Evolutionary conservation across 805 yeast genomes (phyloP).

Genomic region (Kazachstania africana): DNA sequence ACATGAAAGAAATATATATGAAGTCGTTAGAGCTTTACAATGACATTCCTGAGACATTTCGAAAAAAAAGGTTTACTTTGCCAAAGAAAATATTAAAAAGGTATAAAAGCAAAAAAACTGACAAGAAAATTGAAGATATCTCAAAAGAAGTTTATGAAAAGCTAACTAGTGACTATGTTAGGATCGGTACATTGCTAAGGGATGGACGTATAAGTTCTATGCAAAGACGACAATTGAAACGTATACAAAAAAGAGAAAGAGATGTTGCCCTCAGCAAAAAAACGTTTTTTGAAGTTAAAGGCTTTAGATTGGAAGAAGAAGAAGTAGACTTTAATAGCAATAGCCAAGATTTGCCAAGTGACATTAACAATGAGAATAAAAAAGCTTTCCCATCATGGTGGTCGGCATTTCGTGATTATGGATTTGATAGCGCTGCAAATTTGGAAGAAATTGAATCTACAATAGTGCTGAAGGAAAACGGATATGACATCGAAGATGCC

Average conservation of each 20-base stretch:
- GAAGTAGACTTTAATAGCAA: neutral
- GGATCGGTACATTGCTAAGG: slow-evolving; percentile 9
- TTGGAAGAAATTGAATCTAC: no score
- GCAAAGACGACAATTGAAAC: slow-evolving; percentile 8
- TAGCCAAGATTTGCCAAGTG: neutral
- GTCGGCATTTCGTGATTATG: neutral
- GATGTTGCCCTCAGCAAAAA: slow-evolving; percentile 10
- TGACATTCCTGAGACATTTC: slow-evolving; percentile 19
- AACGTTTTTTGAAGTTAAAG: slow-evolving; percentile 14
- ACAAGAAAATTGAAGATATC: neutral
- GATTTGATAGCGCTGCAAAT: no score
- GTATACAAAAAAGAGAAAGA: slow-evolving; percentile 2
- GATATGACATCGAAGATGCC: no score
- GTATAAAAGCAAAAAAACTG: slow-evolving; percentile 6
- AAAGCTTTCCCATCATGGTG: no score
- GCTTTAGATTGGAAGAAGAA: slow-evolving; percentile 1
- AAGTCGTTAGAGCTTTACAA: slow-evolving; percentile 22
- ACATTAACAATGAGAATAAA: no score
- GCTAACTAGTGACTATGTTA: slow-evolving; percentile 9
- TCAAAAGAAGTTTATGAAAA: slow-evolving; percentile 1
- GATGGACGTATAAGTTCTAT: slow-evolving; percentile 9
- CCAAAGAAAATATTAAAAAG: slow-evolving; percentile 15
- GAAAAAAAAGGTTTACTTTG: slow-evolving; percentile 14
- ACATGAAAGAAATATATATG: slow-evolving; percentile 22
- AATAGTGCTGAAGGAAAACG: no score